These are phyloP conservation scores for Trichoderma asperelloides DNA, from an alignment of 495 filamentous ascomycete species.

Conservation along the genomic window DNA sequence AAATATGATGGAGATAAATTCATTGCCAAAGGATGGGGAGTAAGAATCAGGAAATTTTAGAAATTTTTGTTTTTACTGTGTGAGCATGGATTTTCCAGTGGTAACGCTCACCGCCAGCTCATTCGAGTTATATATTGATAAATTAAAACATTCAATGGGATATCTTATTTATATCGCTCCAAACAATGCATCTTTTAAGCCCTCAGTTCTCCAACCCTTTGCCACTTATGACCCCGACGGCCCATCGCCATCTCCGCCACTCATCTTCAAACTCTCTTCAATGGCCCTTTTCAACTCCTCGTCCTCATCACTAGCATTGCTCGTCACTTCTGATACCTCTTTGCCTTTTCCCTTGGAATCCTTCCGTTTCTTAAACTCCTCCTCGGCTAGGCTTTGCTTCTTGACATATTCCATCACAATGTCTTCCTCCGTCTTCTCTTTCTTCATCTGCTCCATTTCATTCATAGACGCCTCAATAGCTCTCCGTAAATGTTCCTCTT, in stretches of 20 bases:
- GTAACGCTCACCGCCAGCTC: too few species aligned
- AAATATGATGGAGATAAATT: too few species aligned
- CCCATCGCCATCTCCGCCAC: conserved; percentile 5
- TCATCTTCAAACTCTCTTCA: conserved; percentile 37
- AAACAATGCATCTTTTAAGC: neutral
- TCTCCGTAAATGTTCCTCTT: conserved; percentile 40
- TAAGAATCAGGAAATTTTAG: too few species aligned
- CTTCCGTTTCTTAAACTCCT: conserved; percentile 34
- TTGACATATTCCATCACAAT: conserved; percentile 70
- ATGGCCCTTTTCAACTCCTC: conserved; percentile 38
- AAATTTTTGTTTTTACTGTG: too few species aligned
- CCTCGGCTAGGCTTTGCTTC: conserved; percentile 64
- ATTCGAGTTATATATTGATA: too few species aligned
- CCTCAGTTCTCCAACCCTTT: too few species aligned
- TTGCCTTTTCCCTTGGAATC: conserved; percentile 14
- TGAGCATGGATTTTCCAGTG: too few species aligned
- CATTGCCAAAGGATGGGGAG: too few species aligned
- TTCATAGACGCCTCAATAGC: conserved; percentile 37
- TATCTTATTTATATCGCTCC: neutral
- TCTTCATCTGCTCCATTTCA: conserved; percentile 20
- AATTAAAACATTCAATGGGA: neutral
- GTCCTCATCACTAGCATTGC: conserved; percentile 25
- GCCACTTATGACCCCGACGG: neutral
- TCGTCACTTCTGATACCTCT: conserved; percentile 12
- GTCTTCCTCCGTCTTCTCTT: conserved; percentile 55